phyloP scores from a whole-genome alignment of 371 early-diverging fungal genomes.

The Mortierella sp. region DNA sequence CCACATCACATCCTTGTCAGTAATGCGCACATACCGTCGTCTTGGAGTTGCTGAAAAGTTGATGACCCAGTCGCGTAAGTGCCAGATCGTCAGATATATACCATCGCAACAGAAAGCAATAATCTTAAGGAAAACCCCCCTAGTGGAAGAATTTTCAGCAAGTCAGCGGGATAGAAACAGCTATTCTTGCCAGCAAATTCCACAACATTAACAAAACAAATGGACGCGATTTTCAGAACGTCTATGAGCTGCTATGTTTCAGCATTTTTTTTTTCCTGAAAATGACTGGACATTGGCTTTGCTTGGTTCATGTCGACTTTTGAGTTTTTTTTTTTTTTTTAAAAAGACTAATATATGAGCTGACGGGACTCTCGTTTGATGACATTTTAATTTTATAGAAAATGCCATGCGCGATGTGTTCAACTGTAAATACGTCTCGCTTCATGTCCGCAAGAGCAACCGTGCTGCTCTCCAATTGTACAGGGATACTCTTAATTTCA shows the following conservation, averaged over 20 bases:
- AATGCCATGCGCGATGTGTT: constrained; percentile 91
- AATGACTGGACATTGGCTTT: background rate
- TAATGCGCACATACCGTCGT: constrained; percentile 87
- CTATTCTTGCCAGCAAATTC: constrained; percentile 26
- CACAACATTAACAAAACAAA: constrained; percentile 14
- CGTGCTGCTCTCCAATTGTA: constrained; percentile 94
- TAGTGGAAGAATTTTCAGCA: constrained; percentile 22
- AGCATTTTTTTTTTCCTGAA: too few species aligned
- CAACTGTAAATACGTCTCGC: constrained; percentile 87
- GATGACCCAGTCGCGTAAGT: constrained; percentile 78
- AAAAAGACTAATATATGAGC: background rate
- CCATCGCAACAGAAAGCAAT: background rate
- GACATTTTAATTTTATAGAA: constrained; percentile 56
- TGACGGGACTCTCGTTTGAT: background rate
- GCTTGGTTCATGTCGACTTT: background rate
- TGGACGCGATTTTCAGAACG: background rate
- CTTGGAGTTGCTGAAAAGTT: constrained; percentile 94
- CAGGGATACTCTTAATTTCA: constrained; percentile 90
- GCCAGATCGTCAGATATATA: background rate
- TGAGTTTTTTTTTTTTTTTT: too few species aligned
- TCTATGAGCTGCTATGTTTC: too few species aligned
- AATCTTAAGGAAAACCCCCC: background rate
- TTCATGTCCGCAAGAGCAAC: constrained; percentile 97
- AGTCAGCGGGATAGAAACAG: constrained; percentile 22
- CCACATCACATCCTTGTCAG: constrained; percentile 96